Percentiles rank a stretch among this genome's conserved stretches.
These are phyloP conservation scores for Tetracladium maxilliforme DNA, from an alignment of 2,329 filamentous ascomycete genomes.

Conservation along the genomic window DNA sequence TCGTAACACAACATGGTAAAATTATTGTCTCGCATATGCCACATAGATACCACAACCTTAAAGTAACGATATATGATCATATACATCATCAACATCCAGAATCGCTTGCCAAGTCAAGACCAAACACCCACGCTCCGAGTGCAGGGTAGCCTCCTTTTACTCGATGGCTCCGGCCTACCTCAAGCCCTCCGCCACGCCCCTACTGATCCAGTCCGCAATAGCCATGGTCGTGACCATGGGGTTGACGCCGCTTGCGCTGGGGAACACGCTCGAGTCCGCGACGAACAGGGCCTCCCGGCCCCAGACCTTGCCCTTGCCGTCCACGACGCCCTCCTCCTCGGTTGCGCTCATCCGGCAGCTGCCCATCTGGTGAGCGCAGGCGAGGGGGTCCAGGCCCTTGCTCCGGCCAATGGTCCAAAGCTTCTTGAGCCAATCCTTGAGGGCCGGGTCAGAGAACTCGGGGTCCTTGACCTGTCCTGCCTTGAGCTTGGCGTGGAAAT, in stretches of 20 bases:
- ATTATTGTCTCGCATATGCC: too few relatives aligned
- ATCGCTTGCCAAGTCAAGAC: too few relatives aligned
- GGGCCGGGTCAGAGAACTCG: constrained; percentile 35
- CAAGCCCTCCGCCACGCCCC: constrained; percentile 35
- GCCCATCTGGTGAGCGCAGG: constrained; percentile 73
- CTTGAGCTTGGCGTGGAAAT: constrained; percentile 8
- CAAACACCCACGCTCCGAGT: neutral
- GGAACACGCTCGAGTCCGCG: constrained; percentile 63
- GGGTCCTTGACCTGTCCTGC: constrained; percentile 12
- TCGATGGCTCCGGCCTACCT: too few relatives aligned
- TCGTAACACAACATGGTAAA: too few relatives aligned
- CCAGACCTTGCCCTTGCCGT: constrained; percentile 47
- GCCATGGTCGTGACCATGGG: constrained; percentile 71
- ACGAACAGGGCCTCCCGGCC: constrained; percentile 51
- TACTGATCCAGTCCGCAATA: constrained; percentile 49
- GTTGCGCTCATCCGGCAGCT: constrained; percentile 53
- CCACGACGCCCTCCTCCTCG: constrained; percentile 38
- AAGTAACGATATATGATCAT: too few relatives aligned
- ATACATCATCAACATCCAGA: too few relatives aligned
- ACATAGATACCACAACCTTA: too few relatives aligned
- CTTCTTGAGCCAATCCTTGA: constrained; percentile 34
- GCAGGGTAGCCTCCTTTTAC: too few relatives aligned
- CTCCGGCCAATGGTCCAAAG: too few relatives aligned
- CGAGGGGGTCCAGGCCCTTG: constrained; percentile 36
- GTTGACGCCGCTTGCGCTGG: constrained; percentile 64